Evolutionary conservation across 1,284 basidiomycete species (phyloP).

Genomic region (Boletus albobrunnescens): DNA sequence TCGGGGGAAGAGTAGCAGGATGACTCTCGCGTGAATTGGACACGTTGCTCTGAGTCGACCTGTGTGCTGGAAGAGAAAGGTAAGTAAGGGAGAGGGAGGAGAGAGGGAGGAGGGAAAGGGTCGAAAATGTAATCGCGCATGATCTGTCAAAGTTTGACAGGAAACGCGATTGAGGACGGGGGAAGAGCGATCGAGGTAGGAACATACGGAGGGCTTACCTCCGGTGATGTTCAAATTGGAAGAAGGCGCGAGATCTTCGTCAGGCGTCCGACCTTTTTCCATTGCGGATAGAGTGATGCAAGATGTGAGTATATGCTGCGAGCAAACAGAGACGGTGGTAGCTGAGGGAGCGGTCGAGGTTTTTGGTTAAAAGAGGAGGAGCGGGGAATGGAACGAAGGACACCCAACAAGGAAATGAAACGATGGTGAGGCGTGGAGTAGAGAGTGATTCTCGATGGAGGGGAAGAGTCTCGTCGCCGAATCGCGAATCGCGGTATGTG

Average conservation of each 20-base stretch:
- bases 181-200: constrained; percentile 11
- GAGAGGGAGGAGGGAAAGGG: no score
- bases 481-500: constrained; percentile 16
- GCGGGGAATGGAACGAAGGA: neutral
- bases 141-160: constrained; percentile 8
- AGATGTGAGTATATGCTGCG: constrained; percentile 3
- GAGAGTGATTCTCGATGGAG: constrained; percentile 14
- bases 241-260: constrained; percentile 13
- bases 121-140: no score
- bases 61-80: neutral
- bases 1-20: no score
- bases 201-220: constrained; percentile 25
- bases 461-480: no score
- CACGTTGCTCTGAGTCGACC: no score
- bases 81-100: constrained; percentile 7
- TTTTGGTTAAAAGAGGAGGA: neutral
- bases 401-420: constrained; percentile 3
- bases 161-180: constrained; percentile 4
- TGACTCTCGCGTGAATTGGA: no score
- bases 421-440: no score
- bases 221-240: constrained; percentile 18
- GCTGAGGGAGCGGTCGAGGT: neutral
- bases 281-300: constrained; percentile 15
- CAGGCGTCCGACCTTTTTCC: constrained; percentile 18
- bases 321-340: neutral